These are phyloP conservation scores for Termitomyces titanicus DNA, from an alignment of 768 basidiomycete genomes.

Conservation along the genomic window DNA sequence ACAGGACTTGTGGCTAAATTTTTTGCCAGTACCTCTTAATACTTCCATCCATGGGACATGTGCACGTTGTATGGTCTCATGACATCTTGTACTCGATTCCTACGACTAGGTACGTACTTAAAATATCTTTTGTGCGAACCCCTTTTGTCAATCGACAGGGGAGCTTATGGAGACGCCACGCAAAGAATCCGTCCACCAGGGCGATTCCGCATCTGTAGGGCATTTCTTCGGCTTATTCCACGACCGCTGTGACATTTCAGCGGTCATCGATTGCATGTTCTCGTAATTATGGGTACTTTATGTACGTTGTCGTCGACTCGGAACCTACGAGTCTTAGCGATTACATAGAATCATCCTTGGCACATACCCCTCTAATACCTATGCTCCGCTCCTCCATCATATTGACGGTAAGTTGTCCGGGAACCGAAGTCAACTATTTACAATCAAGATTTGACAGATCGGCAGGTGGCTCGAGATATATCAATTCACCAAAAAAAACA, in stretches of 20 bases:
- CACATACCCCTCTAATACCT: background rate
- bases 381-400: background rate
- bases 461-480: constrained; percentile 4
- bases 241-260: background rate
- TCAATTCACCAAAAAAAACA: background rate
- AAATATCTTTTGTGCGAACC: background rate
- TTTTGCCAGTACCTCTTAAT: background rate
- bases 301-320: too few relatives aligned
- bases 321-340: background rate
- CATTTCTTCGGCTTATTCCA: constrained; percentile 1
- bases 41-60: background rate
- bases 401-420: background rate
- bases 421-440: background rate
- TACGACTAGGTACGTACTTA: background rate
- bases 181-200: background rate
- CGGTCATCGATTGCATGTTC: background rate
- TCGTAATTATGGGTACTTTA: background rate
- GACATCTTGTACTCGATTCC: background rate
- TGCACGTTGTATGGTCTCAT: background rate
- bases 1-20: constrained; percentile 1
- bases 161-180: background rate
- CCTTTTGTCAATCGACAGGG: constrained; percentile 7
- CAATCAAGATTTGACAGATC: constrained; percentile 9
- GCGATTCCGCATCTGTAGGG: background rate
- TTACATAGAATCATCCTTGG: background rate